Conservation (phyloP, 2,329 filamentous ascomycete species). For the Pseudogymnoascus sp. region DNA sequence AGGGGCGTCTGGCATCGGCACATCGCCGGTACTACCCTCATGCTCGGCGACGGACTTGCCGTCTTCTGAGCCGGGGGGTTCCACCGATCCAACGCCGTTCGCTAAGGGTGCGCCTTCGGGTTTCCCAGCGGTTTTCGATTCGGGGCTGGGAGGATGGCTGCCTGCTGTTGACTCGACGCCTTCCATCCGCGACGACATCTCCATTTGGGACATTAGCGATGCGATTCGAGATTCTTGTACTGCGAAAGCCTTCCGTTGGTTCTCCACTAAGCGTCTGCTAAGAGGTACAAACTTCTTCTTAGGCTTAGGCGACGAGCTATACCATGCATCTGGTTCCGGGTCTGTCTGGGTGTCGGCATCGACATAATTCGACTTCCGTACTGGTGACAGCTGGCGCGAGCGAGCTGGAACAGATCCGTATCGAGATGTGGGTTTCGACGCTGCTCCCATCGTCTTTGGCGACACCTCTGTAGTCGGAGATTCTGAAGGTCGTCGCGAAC, state of each 20-base stretch:
- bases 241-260: slow-evolving; percentile 19
- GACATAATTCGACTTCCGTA: slow-evolving; percentile 20
- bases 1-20: slow-evolving; percentile 23
- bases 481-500: slow-evolving; percentile 24
- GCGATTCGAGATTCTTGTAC: slow-evolving; percentile 14
- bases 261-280: slow-evolving; percentile 25
- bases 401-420: slow-evolving; percentile 13
- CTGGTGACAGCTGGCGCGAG: slow-evolving; percentile 21
- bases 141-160: slow-evolving; percentile 5
- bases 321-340: slow-evolving; percentile 26
- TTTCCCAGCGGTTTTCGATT: slow-evolving; percentile 17
- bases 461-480: slow-evolving; percentile 25
- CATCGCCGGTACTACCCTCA: slow-evolving; percentile 17
- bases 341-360: slow-evolving; percentile 27
- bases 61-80: not conserved
- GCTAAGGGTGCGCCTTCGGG: not conserved
- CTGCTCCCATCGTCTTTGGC: slow-evolving; percentile 20
- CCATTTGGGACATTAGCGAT: slow-evolving; percentile 4
- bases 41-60: slow-evolving; percentile 2
- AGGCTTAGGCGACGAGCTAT: slow-evolving; percentile 17
- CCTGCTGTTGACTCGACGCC: slow-evolving; percentile 11
- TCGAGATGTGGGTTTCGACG: slow-evolving; percentile 15
- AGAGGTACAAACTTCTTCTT: slow-evolving; percentile 24
- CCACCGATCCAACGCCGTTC: not conserved
- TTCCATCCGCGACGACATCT: slow-evolving; percentile 11